Evolutionary conservation across 805 yeast genomes (phyloP).

Genomic region (Kuraishia molischiana): DNA sequence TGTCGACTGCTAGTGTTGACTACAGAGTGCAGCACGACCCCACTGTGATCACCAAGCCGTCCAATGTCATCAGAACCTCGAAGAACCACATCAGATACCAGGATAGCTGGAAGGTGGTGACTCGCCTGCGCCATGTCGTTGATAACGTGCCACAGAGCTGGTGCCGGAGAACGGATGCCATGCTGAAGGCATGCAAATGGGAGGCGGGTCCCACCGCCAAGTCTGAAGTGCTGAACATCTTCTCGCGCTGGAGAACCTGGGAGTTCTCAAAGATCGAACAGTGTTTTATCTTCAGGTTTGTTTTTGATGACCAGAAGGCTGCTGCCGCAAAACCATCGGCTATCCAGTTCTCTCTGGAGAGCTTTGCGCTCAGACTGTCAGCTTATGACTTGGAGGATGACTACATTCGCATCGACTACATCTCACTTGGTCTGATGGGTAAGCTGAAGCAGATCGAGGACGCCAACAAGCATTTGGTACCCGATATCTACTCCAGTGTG

Average conservation of each 20-base stretch:
- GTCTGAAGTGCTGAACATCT: constrained; percentile 43
- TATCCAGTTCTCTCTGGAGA: constrained; percentile 20
- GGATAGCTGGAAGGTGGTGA: constrained; percentile 82
- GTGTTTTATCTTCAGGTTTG: constrained; percentile 41
- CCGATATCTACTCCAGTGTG: neutral
- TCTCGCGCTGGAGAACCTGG: constrained; percentile 86
- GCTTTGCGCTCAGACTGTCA: constrained; percentile 16
- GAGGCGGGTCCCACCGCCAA: constrained; percentile 42
- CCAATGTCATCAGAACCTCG: constrained; percentile 66
- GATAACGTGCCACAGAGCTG: constrained; percentile 48
- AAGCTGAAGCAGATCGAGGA: neutral
- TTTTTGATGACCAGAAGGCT: constrained; percentile 27
- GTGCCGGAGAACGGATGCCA: constrained; percentile 23
- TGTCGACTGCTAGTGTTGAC: constrained; percentile 27
- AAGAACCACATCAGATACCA: constrained; percentile 67
- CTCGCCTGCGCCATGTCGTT: constrained; percentile 68
- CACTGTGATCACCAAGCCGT: constrained; percentile 81
- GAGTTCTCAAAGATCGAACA: constrained; percentile 61
- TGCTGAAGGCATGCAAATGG: constrained; percentile 24
- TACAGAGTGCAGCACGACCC: constrained; percentile 71
- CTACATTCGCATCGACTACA: constrained; percentile 18
- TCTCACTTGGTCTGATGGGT: constrained; percentile 2
- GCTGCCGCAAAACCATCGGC: neutral
- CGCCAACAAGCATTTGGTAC: neutral
- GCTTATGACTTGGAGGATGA: constrained; percentile 20